These are phyloP conservation scores for Venturiaceae sp. DNA, from an alignment of 2,329 filamentous ascomycete species.

Conservation along the genomic window DNA sequence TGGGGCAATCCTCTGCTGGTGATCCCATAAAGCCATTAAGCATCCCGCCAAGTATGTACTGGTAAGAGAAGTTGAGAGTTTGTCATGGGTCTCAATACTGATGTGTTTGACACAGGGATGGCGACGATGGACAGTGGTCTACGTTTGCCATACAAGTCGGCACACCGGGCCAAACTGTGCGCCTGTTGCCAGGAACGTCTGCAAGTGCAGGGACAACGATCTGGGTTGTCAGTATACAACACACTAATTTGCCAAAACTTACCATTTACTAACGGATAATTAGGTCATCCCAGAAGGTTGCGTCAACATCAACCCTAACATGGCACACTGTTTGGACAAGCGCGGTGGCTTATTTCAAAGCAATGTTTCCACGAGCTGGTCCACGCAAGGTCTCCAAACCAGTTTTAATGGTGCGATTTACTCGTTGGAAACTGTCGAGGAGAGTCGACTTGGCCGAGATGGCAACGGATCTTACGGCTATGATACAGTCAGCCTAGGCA, in stretches of 20 bases:
- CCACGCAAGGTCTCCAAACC: slow-evolving; percentile 12
- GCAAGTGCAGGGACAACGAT: background rate
- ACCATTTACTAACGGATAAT: too few relatives aligned
- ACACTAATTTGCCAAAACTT: slow-evolving; percentile 6
- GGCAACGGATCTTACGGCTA: slow-evolving; percentile 10
- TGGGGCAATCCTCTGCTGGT: too few relatives aligned
- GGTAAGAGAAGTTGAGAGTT: background rate
- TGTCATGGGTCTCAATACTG: background rate
- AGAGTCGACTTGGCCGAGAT: slow-evolving; percentile 10
- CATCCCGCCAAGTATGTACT: background rate
- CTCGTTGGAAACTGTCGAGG: slow-evolving; percentile 8
- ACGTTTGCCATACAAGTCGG: slow-evolving; percentile 3
- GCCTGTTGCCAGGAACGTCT: slow-evolving; percentile 3
- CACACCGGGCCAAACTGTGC: slow-evolving; percentile 3
- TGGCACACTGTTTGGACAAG: slow-evolving; percentile 10
- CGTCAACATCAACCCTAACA: slow-evolving; percentile 9
- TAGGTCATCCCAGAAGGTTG: slow-evolving; percentile 9
- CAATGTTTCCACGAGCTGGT: slow-evolving; percentile 13
- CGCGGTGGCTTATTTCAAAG: slow-evolving; percentile 12
- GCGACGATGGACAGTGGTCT: slow-evolving; percentile 9
- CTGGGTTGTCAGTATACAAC: slow-evolving; percentile 2
- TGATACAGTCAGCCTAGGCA: slow-evolving; percentile 6
- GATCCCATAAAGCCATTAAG: background rate
- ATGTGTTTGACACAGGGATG: slow-evolving; percentile 6
- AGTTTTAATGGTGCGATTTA: slow-evolving; percentile 11